Evolutionary conservation across 73 alveolate species (phyloP), one percentile per base, ranked within the genome.

Genomic region (Tetrahymena elliotti): DNA sequence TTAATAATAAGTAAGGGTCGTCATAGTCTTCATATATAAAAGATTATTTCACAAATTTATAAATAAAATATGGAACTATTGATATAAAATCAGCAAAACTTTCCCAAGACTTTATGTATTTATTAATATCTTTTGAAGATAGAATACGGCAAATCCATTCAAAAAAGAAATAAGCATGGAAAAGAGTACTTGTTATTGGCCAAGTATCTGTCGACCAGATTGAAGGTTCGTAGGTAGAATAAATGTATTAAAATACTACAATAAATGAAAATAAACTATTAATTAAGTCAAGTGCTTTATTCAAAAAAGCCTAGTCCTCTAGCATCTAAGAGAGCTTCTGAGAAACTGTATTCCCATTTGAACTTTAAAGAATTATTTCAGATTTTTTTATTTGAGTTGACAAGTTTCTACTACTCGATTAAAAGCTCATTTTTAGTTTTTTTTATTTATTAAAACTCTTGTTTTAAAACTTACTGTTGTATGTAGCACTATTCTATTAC

Each of bases 71-170:
- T 36, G 96, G 96, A 31, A 94, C 31, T 15, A 94, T 41, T 38
- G 96, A 94, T 16, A 94, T 53, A 0, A 41, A 82, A n/a, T 93
- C 94, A n/a, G 93, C 83, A 24, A 94, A 33, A 38, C 94, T 83
- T 38, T 94, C 96, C 68, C 83, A 94, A 24, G 96, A 94, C 31
- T 37, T 27, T 16, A 94, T 33, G n/a, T 83, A 94, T 40, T 84
- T 40, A 40, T 83, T 31, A 35, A 83, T 35, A 83, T 82, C 52
- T 40, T 94, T 94, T 0, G 96, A 38, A 35, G 94, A 40, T 15
- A 83, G 93, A n/a, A 94, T 40, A 41, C 93, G 92, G n/a, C 83
- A 37, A 35, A 94, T 82, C 96, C 96, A 94, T 84, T 94, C 96
- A 18, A 41, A 36, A 34, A 94, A 33, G 13, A 94, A 83, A 34